These are phyloP conservation scores for Corylus americana DNA, from an alignment of 306 rosid species.

Conservation along the genomic window DNA sequence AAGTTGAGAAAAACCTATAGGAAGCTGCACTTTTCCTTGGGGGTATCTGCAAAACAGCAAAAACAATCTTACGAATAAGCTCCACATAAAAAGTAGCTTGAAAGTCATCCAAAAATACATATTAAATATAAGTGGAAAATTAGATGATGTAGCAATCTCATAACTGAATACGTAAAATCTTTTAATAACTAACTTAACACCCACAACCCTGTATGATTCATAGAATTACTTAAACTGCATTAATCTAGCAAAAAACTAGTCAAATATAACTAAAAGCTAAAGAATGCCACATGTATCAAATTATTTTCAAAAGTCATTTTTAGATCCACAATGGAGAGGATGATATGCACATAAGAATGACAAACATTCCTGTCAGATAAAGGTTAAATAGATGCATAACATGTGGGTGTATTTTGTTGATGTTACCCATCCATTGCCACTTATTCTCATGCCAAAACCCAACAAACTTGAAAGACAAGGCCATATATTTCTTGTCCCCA, in stretches of 20 bases:
- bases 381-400: neutral
- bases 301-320: neutral
- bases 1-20: conserved; percentile 69
- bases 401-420: neutral
- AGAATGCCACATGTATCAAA: neutral
- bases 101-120: neutral
- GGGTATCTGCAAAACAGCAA: conserved; percentile 75
- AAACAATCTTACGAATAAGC: conserved; percentile 14
- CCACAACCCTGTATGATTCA: neutral
- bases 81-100: neutral
- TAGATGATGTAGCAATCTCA: neutral
- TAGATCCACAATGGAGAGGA: too few relatives aligned
- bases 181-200: neutral
- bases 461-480: neutral
- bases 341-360: neutral
- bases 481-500: neutral
- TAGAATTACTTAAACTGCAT: neutral
- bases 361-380: neutral
- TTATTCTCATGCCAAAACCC: neutral
- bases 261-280: neutral
- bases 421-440: neutral
- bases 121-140: neutral
- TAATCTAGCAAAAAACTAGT: conserved; percentile 1
- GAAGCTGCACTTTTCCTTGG: conserved; percentile 97
- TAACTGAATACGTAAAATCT: neutral